phyloP scores from a whole-genome alignment of 371 early-diverging fungal genomes.

The Rhizopus stolonifer region DNA sequence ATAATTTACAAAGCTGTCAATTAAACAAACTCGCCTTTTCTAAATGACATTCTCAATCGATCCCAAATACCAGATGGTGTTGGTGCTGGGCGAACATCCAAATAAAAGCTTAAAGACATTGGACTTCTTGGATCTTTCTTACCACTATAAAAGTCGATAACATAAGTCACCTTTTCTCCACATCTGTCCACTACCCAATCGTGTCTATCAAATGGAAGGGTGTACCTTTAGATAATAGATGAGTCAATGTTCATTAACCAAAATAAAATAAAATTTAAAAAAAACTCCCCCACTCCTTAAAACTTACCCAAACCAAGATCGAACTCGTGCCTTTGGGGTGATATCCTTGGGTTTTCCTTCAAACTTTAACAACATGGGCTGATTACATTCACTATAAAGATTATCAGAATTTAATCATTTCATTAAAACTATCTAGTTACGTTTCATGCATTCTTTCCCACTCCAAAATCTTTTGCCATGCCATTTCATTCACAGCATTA shows the following conservation, averaged over 20 bases:
- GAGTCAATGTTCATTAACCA: neutral
- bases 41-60: constrained; percentile 47
- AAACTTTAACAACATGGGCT: constrained; percentile 79
- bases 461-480: constrained; percentile 86
- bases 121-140: constrained; percentile 60
- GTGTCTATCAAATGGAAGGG: constrained; percentile 92
- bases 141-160: constrained; percentile 94
- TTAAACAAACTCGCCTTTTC: constrained; percentile 39
- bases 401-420: neutral
- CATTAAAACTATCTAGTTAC: constrained; percentile 37
- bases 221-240: constrained; percentile 38
- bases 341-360: constrained; percentile 84
- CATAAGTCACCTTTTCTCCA: constrained; percentile 87
- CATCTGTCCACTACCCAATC: constrained; percentile 97
- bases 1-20: no score
- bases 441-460: constrained; percentile 79
- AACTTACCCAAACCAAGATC: constrained; percentile 69
- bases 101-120: constrained; percentile 69
- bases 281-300: no score
- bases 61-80: constrained; percentile 58
- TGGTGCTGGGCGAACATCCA: constrained; percentile 88
- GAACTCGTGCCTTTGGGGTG: constrained; percentile 80
- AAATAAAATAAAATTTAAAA: neutral
- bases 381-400: constrained; percentile 51
- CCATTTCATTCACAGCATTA: constrained; percentile 90